Base-by-base conservation (phyloP, 2,329 filamentous ascomycete genomes). In the Macrophomina tecta region DNA sequence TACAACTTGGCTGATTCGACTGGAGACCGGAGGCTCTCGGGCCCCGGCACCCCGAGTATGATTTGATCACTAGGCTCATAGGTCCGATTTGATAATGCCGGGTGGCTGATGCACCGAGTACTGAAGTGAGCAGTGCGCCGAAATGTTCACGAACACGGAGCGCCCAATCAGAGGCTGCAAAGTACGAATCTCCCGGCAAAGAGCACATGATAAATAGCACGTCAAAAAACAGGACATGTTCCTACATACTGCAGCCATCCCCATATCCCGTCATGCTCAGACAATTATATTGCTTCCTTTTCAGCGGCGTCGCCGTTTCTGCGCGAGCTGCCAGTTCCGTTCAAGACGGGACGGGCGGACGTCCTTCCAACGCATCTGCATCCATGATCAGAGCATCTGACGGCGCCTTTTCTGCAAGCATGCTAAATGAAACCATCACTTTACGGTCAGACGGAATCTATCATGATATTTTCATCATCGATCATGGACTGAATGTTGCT, bases 401-500 rank as follows among this genome's bases (percentile, higher is more conserved):
- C 28, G 49, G 49, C 4, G 34, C 28, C 12, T 5, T 52, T 16
- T n/a, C 49, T 8, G 49, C 28, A 23, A 52, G 49, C 49, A 32
- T 52, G 6, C 34, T 32, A 12, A 5, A 34, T 2, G 49, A 23
- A 14, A 34, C 16, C 28, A 30, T 52, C 12, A 52, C 49, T 6
- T n/a, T 52, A 12, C 28, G 49, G 12, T 52, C 28, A 7, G 30
- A 52, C 9, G 49, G 49, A 34, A 7, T 16, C 12, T 8, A 52
- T 1, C 4, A 52, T 11, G 48, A 46, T 16, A 55, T 68, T 5
- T 18, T 65, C 16, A 38, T 68, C 34, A 69, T 71, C 6, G 68
- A 70, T n/a, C 68, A 71, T 55, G 69, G 68, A 1, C 46, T 64
- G 0, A 68, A 70, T 23, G 67, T 71, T 23, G 68, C 68, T 45